Conservation (phyloP, 148 eudicot genomes). For the Pharnaceum exiguum region DNA sequence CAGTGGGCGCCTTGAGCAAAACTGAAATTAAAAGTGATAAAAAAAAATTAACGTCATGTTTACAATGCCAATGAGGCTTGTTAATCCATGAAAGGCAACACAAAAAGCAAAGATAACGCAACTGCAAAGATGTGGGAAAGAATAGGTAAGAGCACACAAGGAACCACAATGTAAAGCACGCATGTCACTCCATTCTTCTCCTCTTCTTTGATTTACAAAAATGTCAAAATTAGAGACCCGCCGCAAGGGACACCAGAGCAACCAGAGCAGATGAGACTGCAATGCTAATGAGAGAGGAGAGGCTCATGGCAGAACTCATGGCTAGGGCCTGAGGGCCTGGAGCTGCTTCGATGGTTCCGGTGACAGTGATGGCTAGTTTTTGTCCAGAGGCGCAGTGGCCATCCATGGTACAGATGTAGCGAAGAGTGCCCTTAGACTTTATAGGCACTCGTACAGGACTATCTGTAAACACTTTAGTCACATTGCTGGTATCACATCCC, state of each 20-base stretch:
- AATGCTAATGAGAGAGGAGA: background rate
- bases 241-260: background rate
- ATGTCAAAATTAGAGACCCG: no score
- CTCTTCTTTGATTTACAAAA: no score
- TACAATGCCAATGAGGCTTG: no score
- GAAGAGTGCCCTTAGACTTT: background rate
- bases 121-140: no score
- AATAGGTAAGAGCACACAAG: no score
- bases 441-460: background rate
- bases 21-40: no score
- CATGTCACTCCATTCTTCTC: no score
- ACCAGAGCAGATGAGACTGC: background rate
- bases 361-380: conserved; percentile 1
- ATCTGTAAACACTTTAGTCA: background rate
- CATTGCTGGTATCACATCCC: background rate
- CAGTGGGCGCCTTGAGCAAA: no score
- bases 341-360: background rate
- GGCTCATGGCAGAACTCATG: background rate
- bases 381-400: background rate
- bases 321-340: background rate
- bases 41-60: no score
- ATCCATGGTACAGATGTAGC: conserved; percentile 4
- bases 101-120: no score
- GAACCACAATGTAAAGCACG: no score
- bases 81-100: no score